Evolutionary conservation across 78 protist species (phyloP).

Genomic region (Dictyostelium capitatum): DNA sequence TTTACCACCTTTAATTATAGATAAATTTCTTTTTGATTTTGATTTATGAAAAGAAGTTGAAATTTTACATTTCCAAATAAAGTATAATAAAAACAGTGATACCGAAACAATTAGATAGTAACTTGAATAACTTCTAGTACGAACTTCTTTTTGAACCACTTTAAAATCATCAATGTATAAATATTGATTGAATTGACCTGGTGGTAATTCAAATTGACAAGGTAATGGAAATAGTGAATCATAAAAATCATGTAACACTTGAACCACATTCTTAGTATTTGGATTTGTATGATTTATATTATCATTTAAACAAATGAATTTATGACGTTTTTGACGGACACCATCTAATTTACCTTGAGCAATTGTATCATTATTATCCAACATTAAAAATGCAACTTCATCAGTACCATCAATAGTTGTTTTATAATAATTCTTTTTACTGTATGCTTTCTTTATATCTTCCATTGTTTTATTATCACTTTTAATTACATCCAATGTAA

Average conservation of each 20-base stretch:
- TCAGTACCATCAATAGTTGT: constrained; percentile 79
- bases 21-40: not conserved
- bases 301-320: constrained; percentile 94
- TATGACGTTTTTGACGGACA: constrained; percentile 77
- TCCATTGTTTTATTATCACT: constrained; percentile 40
- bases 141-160: not conserved
- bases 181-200: constrained; percentile 19
- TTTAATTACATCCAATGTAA: constrained; percentile 29
- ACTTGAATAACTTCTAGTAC: not conserved
- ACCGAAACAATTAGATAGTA: not conserved
- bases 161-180: constrained; percentile 28
- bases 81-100: not conserved
- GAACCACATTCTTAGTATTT: not conserved
- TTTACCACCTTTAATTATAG: not conserved
- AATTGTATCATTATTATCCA: constrained; percentile 66
- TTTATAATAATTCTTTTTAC: constrained; percentile 13
- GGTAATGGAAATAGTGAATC: constrained; percentile 87
- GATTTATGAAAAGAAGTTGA: constrained; percentile 16
- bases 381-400: constrained; percentile 91
- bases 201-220: constrained; percentile 89
- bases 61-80: constrained; percentile 9
- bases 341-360: constrained; percentile 77
- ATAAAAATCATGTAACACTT: constrained; percentile 84
- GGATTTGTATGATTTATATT: constrained; percentile 88
- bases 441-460: constrained; percentile 15